Conservation (phyloP, 768 basidiomycete genomes). For the Panus rudis region DNA sequence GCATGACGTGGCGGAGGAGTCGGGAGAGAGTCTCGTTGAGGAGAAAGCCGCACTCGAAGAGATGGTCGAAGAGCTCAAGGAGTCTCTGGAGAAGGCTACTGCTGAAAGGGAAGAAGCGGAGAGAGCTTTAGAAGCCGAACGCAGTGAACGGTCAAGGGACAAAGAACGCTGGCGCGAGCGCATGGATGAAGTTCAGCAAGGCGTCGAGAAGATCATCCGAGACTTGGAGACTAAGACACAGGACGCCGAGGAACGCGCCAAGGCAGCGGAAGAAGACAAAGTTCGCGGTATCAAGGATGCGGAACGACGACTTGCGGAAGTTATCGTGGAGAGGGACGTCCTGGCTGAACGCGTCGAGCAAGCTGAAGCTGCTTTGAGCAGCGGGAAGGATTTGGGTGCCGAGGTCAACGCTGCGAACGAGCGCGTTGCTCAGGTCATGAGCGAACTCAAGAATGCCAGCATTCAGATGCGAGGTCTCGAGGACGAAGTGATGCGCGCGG, state of each 20-base stretch:
- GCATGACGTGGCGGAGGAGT: slow-evolving; percentile 59
- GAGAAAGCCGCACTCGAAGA: slow-evolving; percentile 53
- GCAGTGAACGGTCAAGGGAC: slow-evolving; percentile 50
- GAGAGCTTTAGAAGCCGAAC: slow-evolving; percentile 45
- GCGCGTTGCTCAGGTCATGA: slow-evolving; percentile 44
- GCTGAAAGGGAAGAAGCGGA: slow-evolving; percentile 47
- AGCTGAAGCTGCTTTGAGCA: slow-evolving; percentile 58
- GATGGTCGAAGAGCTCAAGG: slow-evolving; percentile 24
- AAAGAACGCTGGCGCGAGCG: slow-evolving; percentile 65
- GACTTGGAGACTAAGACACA: slow-evolving; percentile 52
- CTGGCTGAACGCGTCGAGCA: slow-evolving; percentile 55
- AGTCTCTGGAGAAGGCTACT: slow-evolving; percentile 35
- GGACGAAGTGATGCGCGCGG: slow-evolving; percentile 47
- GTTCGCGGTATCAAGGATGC: slow-evolving; percentile 35
- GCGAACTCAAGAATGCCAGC: slow-evolving; percentile 55
- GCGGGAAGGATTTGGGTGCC: slow-evolving; percentile 59
- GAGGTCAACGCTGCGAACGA: slow-evolving; percentile 63
- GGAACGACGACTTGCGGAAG: slow-evolving; percentile 37
- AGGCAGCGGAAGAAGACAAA: slow-evolving; percentile 35
- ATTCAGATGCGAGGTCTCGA: slow-evolving; percentile 55
- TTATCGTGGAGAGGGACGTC: slow-evolving; percentile 46
- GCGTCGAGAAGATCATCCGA: slow-evolving; percentile 59
- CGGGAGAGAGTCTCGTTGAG: slow-evolving; percentile 61
- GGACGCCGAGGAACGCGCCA: slow-evolving; percentile 42
- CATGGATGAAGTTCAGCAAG: slow-evolving; percentile 65